Conservation (phyloP, 805 yeast species). For the Cyberlindnera misumaiensis region DNA sequence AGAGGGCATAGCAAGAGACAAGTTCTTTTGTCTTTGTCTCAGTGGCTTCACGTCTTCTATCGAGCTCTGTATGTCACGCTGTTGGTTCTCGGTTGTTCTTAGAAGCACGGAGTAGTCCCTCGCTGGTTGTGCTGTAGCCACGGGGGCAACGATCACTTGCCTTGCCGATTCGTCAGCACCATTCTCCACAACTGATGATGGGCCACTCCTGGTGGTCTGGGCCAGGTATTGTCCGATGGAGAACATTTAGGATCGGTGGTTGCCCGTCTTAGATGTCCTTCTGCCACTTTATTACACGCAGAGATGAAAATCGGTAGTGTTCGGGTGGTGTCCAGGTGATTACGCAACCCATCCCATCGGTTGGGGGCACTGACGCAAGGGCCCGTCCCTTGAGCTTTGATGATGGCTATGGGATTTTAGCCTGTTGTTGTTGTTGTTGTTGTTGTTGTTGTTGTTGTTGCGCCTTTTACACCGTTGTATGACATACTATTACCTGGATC, state of each 20-base stretch:
- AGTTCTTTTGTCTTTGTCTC: slow-evolving; percentile 36
- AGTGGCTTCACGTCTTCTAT: slow-evolving; percentile 57
- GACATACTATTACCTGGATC: too few species aligned
- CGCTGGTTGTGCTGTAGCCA: slow-evolving; percentile 1
- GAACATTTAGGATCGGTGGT: slow-evolving; percentile 12
- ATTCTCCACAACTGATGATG: neutral
- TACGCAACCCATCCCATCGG: too few species aligned
- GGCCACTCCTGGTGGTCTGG: slow-evolving; percentile 7
- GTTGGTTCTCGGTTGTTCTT: slow-evolving; percentile 14
- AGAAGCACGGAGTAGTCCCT: slow-evolving; percentile 19
- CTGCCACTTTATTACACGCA: too few species aligned
- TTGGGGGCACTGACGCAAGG: too few species aligned
- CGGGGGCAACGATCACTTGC: slow-evolving; percentile 10
- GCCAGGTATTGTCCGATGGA: slow-evolving; percentile 16
- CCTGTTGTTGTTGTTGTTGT: too few species aligned
- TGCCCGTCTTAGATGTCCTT: slow-evolving; percentile 1
- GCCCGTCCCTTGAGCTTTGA: too few species aligned
- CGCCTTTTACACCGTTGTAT: too few species aligned
- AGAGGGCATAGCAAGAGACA: slow-evolving; percentile 38
- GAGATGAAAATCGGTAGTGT: too few species aligned
- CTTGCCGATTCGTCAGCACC: neutral
- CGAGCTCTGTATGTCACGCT: slow-evolving; percentile 32
- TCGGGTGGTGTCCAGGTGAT: too few species aligned
- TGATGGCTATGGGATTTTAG: too few species aligned
- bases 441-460: too few species aligned